Base-by-base conservation (phyloP, 768 basidiomycete species). In the Leccinum olivaceopallidum region DNA sequence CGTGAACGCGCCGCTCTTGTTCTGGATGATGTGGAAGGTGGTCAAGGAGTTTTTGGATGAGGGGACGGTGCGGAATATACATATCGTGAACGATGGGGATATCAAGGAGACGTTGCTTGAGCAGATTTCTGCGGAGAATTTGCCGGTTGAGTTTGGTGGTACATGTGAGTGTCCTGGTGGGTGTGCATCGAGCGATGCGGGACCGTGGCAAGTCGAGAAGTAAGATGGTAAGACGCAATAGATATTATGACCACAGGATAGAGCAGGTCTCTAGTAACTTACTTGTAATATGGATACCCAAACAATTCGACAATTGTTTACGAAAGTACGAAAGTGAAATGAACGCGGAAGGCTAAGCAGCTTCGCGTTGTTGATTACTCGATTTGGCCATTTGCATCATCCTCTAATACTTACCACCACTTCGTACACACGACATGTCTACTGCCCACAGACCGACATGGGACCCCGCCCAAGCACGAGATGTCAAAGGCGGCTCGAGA, bases 381-480 rank as follows among this genome's bases (percentile, higher is more conserved):
- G 24, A 50, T 50, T 50, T 24, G 24, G 49, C 18, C 24, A 48
- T 10, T 1, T 12, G 12, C 13, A 39, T 26, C 48, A 49, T 24
- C 24, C 48, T 49, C 14, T 49, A 14, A 0, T 13, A 20, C 5
- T 9, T 10, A 16, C 26, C 39, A 54, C 36, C n/a, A 28, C 55
- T 26, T 28, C 34, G 6, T 37, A 36, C 36, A 44, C 20, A 2
- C 50, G 51, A 53, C 53, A 92, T 93, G 92, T 94, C 92, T 56
- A 94, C 91, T 79, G 92, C 92, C 4, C 93, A 95, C 74, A 86
- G 93, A 77, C 93, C 93, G 67, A 95, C 93, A 85, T 98, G 95
- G 95, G 92, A 95, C 65, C 96, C 96, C 2, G 95, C 95, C 0
- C 92, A 95, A 75, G 96, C 92, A 36, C 86, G 87, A 67, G 94